A percentile compares a stretch with the other conserved stretches of the same genome.
These are phyloP conservation scores for Yarrowia sp. DNA, from an alignment of 805 yeast genomes.

Conservation along the genomic window DNA sequence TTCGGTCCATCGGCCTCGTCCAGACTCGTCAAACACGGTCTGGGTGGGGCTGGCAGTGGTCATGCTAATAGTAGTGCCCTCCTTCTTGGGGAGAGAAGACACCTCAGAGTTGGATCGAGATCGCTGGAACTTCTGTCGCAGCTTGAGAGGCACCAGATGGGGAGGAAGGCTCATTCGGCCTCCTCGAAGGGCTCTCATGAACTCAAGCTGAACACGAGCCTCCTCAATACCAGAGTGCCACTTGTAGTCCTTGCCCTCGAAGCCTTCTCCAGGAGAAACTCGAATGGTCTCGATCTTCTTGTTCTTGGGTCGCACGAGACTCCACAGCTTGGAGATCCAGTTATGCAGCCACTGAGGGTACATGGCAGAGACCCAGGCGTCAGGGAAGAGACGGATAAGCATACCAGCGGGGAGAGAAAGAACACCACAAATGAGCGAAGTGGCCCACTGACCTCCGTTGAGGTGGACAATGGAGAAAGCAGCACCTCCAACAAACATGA, in stretches of 20 bases:
- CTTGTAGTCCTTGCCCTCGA: slow-evolving; percentile 32
- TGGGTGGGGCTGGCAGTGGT: slow-evolving; percentile 20
- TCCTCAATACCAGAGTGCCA: slow-evolving; percentile 45
- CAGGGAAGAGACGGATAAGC: slow-evolving; percentile 77
- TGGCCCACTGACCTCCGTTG: slow-evolving; percentile 85
- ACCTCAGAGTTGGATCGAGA: slow-evolving; percentile 29
- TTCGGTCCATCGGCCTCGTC: slow-evolving; percentile 18
- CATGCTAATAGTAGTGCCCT: slow-evolving; percentile 15
- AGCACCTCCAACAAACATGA: slow-evolving; percentile 96
- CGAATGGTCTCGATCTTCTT: slow-evolving; percentile 2
- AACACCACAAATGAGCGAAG: slow-evolving; percentile 78
- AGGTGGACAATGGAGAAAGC: slow-evolving; percentile 82
- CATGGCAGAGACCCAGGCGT: slow-evolving; percentile 43
- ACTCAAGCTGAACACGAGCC: slow-evolving; percentile 41
- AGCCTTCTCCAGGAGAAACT: neutral
- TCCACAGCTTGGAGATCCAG: slow-evolving; percentile 29
- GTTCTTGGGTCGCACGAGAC: slow-evolving; percentile 11
- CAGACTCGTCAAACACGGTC: slow-evolving; percentile 2
- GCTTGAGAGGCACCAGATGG: slow-evolving; percentile 29
- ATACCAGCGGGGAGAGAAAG: slow-evolving; percentile 78
- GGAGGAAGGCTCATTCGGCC: slow-evolving; percentile 40
- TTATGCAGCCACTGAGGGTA: slow-evolving; percentile 31
- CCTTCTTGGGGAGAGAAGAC: slow-evolving; percentile 31
- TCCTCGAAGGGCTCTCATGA: slow-evolving; percentile 41
- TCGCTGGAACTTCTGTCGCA: slow-evolving; percentile 29